Evolutionary conservation across 805 yeast genomes (phyloP), one percentile per base, ranked within the genome.

Genomic region (Yamadazyma philogaea): DNA sequence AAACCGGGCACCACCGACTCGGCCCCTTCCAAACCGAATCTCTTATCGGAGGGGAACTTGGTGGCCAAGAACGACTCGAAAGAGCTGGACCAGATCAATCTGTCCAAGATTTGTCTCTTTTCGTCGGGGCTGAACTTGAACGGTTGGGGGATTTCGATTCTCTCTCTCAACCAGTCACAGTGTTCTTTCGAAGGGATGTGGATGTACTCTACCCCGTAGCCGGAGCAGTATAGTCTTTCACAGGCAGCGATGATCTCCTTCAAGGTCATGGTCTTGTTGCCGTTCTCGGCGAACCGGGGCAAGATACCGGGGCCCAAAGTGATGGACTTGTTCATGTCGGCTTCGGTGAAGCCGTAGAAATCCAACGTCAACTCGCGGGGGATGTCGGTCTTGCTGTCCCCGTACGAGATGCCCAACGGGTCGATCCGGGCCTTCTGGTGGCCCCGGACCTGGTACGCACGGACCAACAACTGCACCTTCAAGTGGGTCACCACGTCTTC

Each of bases 391-490:
- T 78, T 79, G 34, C 38, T 32, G 57, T 80, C 86, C 54, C 93
- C 97, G 60, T 82, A 87, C 15, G 90, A 80, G 59, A 91, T 85
- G 28, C 85, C 91, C 60, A 93, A 74, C n/a, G 99, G 99, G 67
- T 93, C 99, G 48, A 89, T 83, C 56, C 82, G 84, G 35, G 98
- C 97, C 72, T 87, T 87, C 66, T 83, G 85, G 67, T 93, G 99
- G 53, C 99, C 99, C 68, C 98, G 82, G 40, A 93, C 99, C 74
- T 93, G 99, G 71, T 90, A 93, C 22, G 99, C 99, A 67, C 99
- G 86, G 50, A 95, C 97, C 56, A 93, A 77, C 55, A 93, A 79
- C 75, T 93, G 99, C 14, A 89, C 95, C 67, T 93, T 93, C 75
- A 93, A 79, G 65, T 93, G 98, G 49, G 87, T 77, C 50, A 85